Base-by-base conservation (phyloP, 805 yeast species). In the Metschnikowia peoriensis region DNA sequence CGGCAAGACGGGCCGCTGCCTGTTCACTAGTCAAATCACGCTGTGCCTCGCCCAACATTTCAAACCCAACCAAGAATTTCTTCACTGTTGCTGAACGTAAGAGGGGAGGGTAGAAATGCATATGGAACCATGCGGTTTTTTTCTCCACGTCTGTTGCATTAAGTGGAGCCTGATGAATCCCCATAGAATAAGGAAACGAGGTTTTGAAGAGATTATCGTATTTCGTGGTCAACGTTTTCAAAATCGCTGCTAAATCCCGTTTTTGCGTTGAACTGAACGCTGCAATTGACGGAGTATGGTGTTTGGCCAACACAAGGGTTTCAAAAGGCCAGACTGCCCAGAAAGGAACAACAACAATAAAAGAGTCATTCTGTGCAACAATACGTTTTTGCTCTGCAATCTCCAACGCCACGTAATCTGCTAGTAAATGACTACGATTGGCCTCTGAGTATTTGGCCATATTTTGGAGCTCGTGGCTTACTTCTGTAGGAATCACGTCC, bases 271-370 rank as follows among this genome's bases (percentile, higher is more conserved):
- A 73, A 29, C 67, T 69, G 58, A 85, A 78, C 29, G 78, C 78
- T 40, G 68, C 70, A 12, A 85, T 64, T 11, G 83, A 78, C 27
- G 77, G 67, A 47, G 83, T 68, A 52, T 83, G 84, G 12, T 71
- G 66, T 61, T 82, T 82, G n/a, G 89, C 65, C 6, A 86, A 67
- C 35, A 86, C 70, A 69, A 86, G 68, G 6, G 89, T 82, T 68
- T 86, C 91, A 64, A 85, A 86, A 14, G 93, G 93, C 92, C 92
- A 86, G 37, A 83, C 75, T 6, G 91, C 92, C 93, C 93, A 86
- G 65, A 82, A 86, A 50, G 92, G 92, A 16, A 86, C 90, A 10
- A 86, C 82, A 6, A 79, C 88, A 22, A 86, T 60, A 58, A 86
- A 86, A 4, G 83, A 72, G 52, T 81, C 88, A 63, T 86, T 86